Base-by-base conservation (phyloP, 2,329 filamentous ascomycete genomes). In the Fusarium sp. region DNA sequence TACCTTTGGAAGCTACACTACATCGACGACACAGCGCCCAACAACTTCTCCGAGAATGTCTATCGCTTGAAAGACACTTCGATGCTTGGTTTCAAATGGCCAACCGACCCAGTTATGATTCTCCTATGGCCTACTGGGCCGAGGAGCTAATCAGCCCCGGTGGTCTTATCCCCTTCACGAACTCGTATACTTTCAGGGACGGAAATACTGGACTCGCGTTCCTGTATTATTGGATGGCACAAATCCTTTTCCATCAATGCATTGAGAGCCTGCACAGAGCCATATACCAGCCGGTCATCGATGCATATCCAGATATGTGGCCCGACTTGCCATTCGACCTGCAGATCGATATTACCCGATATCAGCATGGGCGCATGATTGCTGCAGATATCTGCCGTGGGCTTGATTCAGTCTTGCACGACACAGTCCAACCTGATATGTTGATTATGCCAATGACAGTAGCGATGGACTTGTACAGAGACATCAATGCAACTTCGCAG, bases 141-240 rank as follows among this genome's bases (percentile, higher is more conserved):
- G 76, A 79, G 28, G 78, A 78, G 18, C 58, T 76, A 13, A 67
- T 70, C 29, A 72, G 76, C 44, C 57, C 75, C 16, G 69, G 75
- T 24, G 74, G 73, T 35, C 69, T 74, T 58, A 75, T 83, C 21
- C 84, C 85, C 1, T 87, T 87, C 66, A 73, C 78, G 15, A 81
- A 82, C 41, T 74, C 78, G 3, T 83, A 84, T 63, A 77, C 76
- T 13, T 88, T 88, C 72, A 78, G 77, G 28, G 81, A 84, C 68
- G 73, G 79, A 20, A 69, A 79, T 15, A 80, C 83, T 1, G 83
- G 85, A 1, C 67, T 86, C 31, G 80, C 80, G 44, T 83, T 88
- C 65, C 74, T 86, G 15, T 84, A 85, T 71, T 88, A 86, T 74
- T 88, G 86, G 86, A 81, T 84, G 63, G 75, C 82, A 2, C 81